Percentiles rank a stretch among this genome's conserved stretches.
Evolutionary conservation across 345 rosid genomes (phyloP).

Genomic region (Diplotaxis tenuifolia): DNA sequence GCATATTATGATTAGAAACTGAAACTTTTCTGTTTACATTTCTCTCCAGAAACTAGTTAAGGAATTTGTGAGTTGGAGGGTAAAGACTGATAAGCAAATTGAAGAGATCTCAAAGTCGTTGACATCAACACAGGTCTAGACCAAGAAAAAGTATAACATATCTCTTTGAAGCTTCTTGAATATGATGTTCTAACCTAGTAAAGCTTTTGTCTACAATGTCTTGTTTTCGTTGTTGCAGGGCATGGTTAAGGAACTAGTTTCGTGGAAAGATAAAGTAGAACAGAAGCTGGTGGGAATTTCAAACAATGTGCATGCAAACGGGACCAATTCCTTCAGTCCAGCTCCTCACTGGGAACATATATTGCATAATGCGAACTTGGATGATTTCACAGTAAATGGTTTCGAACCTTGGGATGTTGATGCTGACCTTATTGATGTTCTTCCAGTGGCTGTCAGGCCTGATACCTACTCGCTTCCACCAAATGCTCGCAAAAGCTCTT

Average conservation of each 20-base stretch:
- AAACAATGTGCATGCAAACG: conserved; percentile 56
- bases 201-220: conserved; percentile 9
- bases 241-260: conserved; percentile 53
- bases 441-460: conserved; percentile 39
- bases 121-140: conserved; percentile 64
- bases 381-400: conserved; percentile 56
- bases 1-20: background rate
- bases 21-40: background rate
- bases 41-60: conserved; percentile 48
- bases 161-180: conserved; percentile 11
- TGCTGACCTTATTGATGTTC: conserved; percentile 44
- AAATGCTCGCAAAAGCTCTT: conserved; percentile 46
- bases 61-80: conserved; percentile 57
- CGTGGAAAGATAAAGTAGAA: conserved; percentile 70
- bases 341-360: conserved; percentile 82
- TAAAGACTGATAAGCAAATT: conserved; percentile 55
- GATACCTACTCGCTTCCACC: conserved; percentile 44
- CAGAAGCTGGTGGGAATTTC: conserved; percentile 65
- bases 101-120: conserved; percentile 65
- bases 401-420: conserved; percentile 57
- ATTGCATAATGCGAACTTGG: conserved; percentile 62
- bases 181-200: background rate
- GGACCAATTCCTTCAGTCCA: conserved; percentile 49
- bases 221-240: conserved; percentile 37
- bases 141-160: background rate